Evolutionary conservation across 371 early-diverging fungal species (phyloP).

Genomic region (Entomophthora muscae): DNA sequence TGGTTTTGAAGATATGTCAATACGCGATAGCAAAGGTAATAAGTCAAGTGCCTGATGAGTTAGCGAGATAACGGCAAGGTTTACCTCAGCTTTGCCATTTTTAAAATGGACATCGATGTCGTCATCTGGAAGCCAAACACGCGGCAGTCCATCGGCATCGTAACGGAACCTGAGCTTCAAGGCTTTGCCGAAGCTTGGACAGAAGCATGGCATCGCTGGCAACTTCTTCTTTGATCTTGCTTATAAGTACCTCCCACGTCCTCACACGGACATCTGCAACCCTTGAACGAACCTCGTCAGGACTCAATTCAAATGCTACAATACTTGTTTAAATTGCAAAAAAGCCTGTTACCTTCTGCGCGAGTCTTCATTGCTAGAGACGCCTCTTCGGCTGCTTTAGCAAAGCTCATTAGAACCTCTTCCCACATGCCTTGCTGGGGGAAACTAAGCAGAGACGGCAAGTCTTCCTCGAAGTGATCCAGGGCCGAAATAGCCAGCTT

Average conservation of each 20-base stretch:
- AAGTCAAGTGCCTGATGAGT: constrained; percentile 28
- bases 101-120: constrained; percentile 79
- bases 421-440: constrained; percentile 55
- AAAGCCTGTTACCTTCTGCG: constrained; percentile 18
- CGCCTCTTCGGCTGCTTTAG: constrained; percentile 28
- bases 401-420: constrained; percentile 33
- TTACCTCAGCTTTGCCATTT: constrained; percentile 41
- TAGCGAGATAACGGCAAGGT: neutral
- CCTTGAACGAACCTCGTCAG: constrained; percentile 25
- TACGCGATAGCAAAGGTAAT: constrained; percentile 39
- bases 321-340: neutral
- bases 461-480: constrained; percentile 41
- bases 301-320: constrained; percentile 31
- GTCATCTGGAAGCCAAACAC: constrained; percentile 87
- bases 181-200: constrained; percentile 43
- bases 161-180: constrained; percentile 82
- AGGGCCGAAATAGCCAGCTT: constrained; percentile 37
- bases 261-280: constrained; percentile 30
- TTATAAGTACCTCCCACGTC: constrained; percentile 53
- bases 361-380: constrained; percentile 18
- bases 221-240: constrained; percentile 60
- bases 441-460: constrained; percentile 46
- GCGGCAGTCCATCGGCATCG: constrained; percentile 78
- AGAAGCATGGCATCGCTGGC: constrained; percentile 52
- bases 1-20: constrained; percentile 23